Evolutionary conservation across 495 filamentous ascomycete species (phyloP), one percentile per base, ranked within the genome.

Genomic region (Parathielavia appendiculata): DNA sequence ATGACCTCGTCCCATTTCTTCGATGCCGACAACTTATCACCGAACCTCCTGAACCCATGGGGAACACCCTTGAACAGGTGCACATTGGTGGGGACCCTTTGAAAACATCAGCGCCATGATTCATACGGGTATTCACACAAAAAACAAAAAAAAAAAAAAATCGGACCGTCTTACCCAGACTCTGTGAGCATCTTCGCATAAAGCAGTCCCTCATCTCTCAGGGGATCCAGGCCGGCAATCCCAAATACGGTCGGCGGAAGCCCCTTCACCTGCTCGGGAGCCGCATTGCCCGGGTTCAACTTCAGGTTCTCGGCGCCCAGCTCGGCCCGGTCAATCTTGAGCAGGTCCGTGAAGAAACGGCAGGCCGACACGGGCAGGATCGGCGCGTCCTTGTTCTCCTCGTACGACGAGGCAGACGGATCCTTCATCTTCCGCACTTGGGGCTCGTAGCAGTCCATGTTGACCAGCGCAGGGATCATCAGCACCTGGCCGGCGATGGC

Each of bases 201-300:
- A 16, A 78, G 62, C 35, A 81, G 47, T 11, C 73, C 77, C 67
- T 79, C 74, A 55, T 79, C 76, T 34, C 77, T 62, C 48, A 81
- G 59, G 1, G 72, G 71, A 65, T 47, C 44, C 11, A 9, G 2
- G 2, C 44, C 44, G 5, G 44, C 44, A 5, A 47, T 12, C 20
- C 74, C 71, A 62, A 79, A 71, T 5, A 66, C 66, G 5, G 75
- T 69, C 5, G 73, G 71, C 26, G 76, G 76, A 26, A 80, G 59
- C 3, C 68, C 64, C 53, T 51, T 65, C 9, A 75, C 70, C 54
- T 78, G 62, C 17, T 75, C 71, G 0, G 63, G 57, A 14, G 61
- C 69, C 17, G 69, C 73, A 62, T 73, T 69, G 1, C 75, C 75
- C 32, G 74, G 76, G 41, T 70, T 76, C 59, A 75, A 57, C 22